phyloP scores from a whole-genome alignment of 805 yeast genomes.

The Saccharomycopsis guyanensis region DNA sequence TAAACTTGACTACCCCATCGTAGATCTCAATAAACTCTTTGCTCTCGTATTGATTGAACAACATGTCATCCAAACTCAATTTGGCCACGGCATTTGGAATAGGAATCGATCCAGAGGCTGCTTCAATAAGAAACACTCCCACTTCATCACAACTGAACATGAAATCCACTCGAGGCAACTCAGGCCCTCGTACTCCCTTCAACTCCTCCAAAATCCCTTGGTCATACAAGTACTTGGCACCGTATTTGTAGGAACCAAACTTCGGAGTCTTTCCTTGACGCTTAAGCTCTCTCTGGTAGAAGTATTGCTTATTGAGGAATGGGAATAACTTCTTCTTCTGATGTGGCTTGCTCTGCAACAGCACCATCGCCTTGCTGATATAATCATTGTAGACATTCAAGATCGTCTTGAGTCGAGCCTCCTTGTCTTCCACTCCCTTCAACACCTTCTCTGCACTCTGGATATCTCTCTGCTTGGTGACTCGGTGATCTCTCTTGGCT shows the following conservation, averaged over 20 bases:
- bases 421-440: slow-evolving; percentile 31
- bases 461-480: slow-evolving; percentile 29
- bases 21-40: slow-evolving; percentile 48
- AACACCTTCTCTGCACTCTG: slow-evolving; percentile 29
- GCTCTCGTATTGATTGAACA: slow-evolving; percentile 60
- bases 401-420: slow-evolving; percentile 29
- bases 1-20: slow-evolving; percentile 59
- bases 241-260: slow-evolving; percentile 73
- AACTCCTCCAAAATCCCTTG: slow-evolving; percentile 58
- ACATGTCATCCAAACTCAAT: slow-evolving; percentile 44
- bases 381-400: slow-evolving; percentile 35
- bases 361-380: slow-evolving; percentile 36
- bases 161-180: slow-evolving; percentile 54
- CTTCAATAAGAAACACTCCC: slow-evolving; percentile 67
- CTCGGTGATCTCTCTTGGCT: slow-evolving; percentile 34
- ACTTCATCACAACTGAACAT: slow-evolving; percentile 69
- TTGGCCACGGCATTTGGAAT: slow-evolving; percentile 43
- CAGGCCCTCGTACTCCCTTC: slow-evolving; percentile 37
- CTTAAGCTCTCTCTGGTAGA: slow-evolving; percentile 63
- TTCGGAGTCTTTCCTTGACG: slow-evolving; percentile 59
- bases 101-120: slow-evolving; percentile 49
- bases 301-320: slow-evolving; percentile 62
- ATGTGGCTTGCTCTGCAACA: slow-evolving; percentile 32
- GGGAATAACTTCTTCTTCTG: slow-evolving; percentile 24
- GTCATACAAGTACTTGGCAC: slow-evolving; percentile 68